Base-by-base conservation (phyloP, 2,329 filamentous ascomycete genomes). In the Penicillium carneum region DNA sequence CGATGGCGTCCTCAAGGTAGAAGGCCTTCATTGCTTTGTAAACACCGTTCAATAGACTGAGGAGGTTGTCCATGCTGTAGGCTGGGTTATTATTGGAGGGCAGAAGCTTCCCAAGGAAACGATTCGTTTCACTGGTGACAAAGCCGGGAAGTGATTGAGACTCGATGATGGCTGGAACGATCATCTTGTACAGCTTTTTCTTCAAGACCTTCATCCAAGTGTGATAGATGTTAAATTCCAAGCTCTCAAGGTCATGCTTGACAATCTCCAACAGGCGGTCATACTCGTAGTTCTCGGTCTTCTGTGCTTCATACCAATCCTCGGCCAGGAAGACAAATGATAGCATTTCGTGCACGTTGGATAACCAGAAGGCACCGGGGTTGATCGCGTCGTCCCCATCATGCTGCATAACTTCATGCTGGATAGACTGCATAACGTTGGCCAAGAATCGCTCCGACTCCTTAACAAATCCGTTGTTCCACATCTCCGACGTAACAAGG, bases 181-280 rank as follows among this genome's bases (percentile, higher is more conserved):
- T 96, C 95, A 99, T 99, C 86, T 98, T 98, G 73, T 96, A 92
- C 66, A 99, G 86, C 83, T 96, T 97, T 88, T 97, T 97, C 87
- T 99, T 99, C 74, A 99, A 83, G 59, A 97, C 92, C 85, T 99
- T 99, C 95, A 99, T 99, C 95, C 95, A 99, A 29, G 95, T 99
- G 81, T 99, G 95, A 81, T 99, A 99, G 72, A 99, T 99, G 83
- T 99, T 99, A 84, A 99, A 99, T 81, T 99, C 95, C 66, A 99
- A 84, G 79, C 92, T 97, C 82, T 99, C 95, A 53, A 99, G 84
- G 77, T 99, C 95, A 77, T 99, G 95, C 85, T 99, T 99, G 76
- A 99, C 95, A 77, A 99, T 98, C 80, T 99, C 95, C 72, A 99
- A 83, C 55, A 99, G 86, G 66, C 95, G 90, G 80, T 99, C 95